Evolutionary conservation across 352 stramenopile genomes (phyloP), one percentile per base, ranked within the genome.

Genomic region (Phytophthora syringae): DNA sequence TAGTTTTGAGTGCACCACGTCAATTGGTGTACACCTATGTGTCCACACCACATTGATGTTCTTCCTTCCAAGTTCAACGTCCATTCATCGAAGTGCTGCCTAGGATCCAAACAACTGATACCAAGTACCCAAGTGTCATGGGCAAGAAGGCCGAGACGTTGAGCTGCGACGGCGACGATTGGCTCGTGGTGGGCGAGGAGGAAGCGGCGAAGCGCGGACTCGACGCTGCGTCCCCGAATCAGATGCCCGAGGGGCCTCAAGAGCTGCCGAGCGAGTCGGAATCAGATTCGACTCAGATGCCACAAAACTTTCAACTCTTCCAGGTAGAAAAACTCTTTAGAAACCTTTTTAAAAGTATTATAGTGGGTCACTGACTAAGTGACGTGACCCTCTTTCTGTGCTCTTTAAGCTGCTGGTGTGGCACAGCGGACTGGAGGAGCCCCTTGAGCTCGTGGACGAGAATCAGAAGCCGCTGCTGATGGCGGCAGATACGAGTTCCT

Each of bases 401-500:
- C 20, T 61, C n/a, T n/a, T n/a, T 34, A 54, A 78, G 70, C 32
- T 79, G 11, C 20, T 74, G 11, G 63, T 76, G 45, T 79, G 72
- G 72, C 48, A 61, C 34, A 64, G 44, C 32, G 60, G 56, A 9
- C 34, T 72, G 24, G 27, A 68, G 28, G 43, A 27, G 24, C 72
- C 71, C 0, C 32, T 69, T 18, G 58, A 71, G 47, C 30, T 72
- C 2, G 13, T 67, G 20, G 71, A 82, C 27, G 52, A 42, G 15
- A 39, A 47, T 2, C 60, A 73, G 10, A 68, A 66, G 24, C 71
- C 76, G 30, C 43, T 90, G 16, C 34, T 80, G 13, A 34, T 89
- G 45, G 36, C 70, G 24, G 51, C 64, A 45, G 74, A 68, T 45
- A 63, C 64, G 24, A 65, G 16, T 7, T 67, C 15, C 37, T 52